Conservation (phyloP, 2,329 filamentous ascomycete genomes). For the Canariomyces notabilis region DNA sequence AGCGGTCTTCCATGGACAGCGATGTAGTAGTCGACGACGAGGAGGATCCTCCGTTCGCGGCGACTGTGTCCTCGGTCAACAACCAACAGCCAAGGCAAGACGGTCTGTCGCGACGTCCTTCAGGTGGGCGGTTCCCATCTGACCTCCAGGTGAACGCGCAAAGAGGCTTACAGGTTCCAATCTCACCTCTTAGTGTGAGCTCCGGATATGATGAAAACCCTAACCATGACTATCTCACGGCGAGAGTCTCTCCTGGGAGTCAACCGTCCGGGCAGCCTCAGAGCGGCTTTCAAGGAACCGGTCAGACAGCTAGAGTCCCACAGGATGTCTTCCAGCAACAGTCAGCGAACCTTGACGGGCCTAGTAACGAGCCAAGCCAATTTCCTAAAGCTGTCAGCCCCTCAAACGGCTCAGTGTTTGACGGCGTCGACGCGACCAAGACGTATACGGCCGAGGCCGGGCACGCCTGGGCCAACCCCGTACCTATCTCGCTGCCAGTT, state of each 20-base stretch:
- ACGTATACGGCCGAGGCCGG: neutral
- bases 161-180: constrained; percentile 73
- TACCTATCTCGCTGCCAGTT: constrained; percentile 1
- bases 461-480: constrained; percentile 8
- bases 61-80: constrained; percentile 53
- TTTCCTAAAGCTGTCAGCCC: neutral
- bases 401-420: neutral
- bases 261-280: constrained; percentile 32
- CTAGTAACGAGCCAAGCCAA: neutral
- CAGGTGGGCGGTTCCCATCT: constrained; percentile 95
- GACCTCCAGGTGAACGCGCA: constrained; percentile 77
- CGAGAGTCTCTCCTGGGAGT: constrained; percentile 49
- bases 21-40: constrained; percentile 72
- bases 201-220: constrained; percentile 49
- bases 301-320: neutral
- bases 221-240: constrained; percentile 56
- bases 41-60: constrained; percentile 55
- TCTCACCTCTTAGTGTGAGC: constrained; percentile 77
- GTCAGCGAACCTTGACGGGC: neutral
- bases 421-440: neutral
- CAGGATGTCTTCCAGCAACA: neutral
- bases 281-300: neutral
- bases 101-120: constrained; percentile 59
- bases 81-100: constrained; percentile 47
- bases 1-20: constrained; percentile 64